These are phyloP conservation scores for Fusarium avenaceum DNA, from an alignment of 2,329 filamentous ascomycete genomes.

Conservation along the genomic window DNA sequence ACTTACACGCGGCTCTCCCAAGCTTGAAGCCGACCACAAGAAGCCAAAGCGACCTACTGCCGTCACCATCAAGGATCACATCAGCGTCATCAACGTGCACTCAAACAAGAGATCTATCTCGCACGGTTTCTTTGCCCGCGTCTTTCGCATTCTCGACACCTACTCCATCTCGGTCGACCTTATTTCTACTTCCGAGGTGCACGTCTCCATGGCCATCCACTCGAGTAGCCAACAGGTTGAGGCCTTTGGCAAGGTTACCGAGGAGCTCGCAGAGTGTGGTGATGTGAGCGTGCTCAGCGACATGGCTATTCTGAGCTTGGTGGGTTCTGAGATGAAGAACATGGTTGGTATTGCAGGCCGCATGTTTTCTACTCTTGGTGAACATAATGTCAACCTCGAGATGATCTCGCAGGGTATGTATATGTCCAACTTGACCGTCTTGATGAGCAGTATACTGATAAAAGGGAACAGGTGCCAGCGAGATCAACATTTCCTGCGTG, in stretches of 20 bases:
- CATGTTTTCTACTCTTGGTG: constrained; percentile 95
- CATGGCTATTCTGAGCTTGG: constrained; percentile 96
- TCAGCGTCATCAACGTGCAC: constrained; percentile 97
- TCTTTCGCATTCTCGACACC: constrained; percentile 91
- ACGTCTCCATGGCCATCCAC: constrained; percentile 97
- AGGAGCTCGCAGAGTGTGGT: constrained; percentile 83
- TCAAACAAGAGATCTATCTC: constrained; percentile 97
- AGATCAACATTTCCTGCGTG: constrained; percentile 99
- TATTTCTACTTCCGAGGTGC: constrained; percentile 96
- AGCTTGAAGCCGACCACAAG: constrained; percentile 54
- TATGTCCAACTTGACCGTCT: neutral
- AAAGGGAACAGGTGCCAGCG: constrained; percentile 81
- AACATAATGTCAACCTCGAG: constrained; percentile 96
- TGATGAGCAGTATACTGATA: neutral
- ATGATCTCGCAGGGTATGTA: constrained; percentile 96
- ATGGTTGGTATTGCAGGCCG: constrained; percentile 93
- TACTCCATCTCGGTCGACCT: constrained; percentile 92
- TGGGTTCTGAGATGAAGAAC: constrained; percentile 97
- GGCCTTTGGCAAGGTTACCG: constrained; percentile 75
- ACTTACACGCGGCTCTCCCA: constrained; percentile 66
- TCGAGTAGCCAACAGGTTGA: constrained; percentile 75
- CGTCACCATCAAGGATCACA: constrained; percentile 97
- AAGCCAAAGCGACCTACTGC: constrained; percentile 84
- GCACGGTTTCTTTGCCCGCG: constrained; percentile 94
- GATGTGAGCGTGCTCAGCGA: constrained; percentile 90